Percentiles rank a stretch among this genome's conserved stretches.
Conservation (phyloP, 331 rosid species). For the Erythrophleum ivorense region DNA sequence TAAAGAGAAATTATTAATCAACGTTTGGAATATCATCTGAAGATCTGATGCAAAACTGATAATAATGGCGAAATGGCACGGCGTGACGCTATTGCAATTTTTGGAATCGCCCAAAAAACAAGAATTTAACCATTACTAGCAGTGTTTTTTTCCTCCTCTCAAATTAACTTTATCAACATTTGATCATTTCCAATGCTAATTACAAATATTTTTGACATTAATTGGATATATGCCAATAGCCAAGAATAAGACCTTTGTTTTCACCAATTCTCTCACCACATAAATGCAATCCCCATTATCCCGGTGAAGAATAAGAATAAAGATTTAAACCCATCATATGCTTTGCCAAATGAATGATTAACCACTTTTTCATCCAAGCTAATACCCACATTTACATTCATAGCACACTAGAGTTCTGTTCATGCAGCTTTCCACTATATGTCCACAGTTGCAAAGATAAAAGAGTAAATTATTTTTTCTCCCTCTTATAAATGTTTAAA, state of each 20-base stretch:
- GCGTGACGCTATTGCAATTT: neutral
- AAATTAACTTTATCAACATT: neutral
- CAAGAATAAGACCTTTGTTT: neutral
- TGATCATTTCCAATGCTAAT: neutral
- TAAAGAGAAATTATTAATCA: neutral
- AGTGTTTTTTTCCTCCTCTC: neutral
- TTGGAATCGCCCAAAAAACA: neutral
- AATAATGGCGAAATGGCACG: neutral
- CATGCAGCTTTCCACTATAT: neutral
- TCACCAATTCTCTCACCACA: neutral
- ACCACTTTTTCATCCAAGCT: neutral
- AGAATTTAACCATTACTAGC: neutral
- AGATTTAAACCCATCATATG: neutral
- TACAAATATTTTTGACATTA: no score
- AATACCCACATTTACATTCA: neutral
- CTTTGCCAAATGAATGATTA: neutral
- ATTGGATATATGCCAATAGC: neutral
- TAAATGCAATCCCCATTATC: neutral
- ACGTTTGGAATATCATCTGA: neutral
- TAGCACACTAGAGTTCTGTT: neutral
- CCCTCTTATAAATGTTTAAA: no score
- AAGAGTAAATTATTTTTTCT: no score
- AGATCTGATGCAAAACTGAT: neutral
- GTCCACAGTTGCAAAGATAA: no score
- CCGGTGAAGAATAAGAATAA: conserved; percentile 18